Conservation (phyloP, 1,284 basidiomycete species). For the Rugosomyces carneus region DNA sequence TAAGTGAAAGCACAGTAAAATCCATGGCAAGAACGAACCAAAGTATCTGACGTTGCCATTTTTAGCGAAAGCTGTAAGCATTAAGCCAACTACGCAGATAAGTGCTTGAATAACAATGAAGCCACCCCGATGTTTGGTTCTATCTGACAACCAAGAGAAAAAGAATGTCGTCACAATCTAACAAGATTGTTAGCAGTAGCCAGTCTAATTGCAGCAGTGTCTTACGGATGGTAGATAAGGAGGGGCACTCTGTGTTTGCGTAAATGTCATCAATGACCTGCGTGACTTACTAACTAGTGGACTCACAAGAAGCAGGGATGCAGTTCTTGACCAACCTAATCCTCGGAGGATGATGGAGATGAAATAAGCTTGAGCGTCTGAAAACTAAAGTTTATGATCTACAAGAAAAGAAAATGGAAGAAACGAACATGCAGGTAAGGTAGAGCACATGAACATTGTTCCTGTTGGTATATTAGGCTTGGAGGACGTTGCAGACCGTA, state of each 20-base stretch:
- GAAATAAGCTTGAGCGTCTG: conserved; percentile 37
- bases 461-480: conserved; percentile 20
- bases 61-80: conserved; percentile 31
- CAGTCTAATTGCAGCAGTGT: not conserved
- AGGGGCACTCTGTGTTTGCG: conserved; percentile 29
- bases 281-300: not conserved
- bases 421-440: conserved; percentile 32
- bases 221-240: conserved; percentile 35
- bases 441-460: conserved; percentile 35
- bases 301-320: conserved; percentile 28
- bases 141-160: conserved; percentile 37
- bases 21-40: conserved; percentile 22
- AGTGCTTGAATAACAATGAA: conserved; percentile 32
- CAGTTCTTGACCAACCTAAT: conserved; percentile 28
- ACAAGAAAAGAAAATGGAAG: not conserved
- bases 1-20: not conserved
- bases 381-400: not conserved
- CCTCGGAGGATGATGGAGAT: conserved; percentile 35
- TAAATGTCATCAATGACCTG: conserved; percentile 2
- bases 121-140: conserved; percentile 30
- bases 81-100: conserved; percentile 31
- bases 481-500: not conserved
- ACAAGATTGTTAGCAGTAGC: not conserved
- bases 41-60: conserved; percentile 33
- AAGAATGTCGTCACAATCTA: conserved; percentile 31